These are phyloP conservation scores for Dendrobium nobile DNA, from an alignment of 106 monocot genomes.

Conservation along the genomic window DNA sequence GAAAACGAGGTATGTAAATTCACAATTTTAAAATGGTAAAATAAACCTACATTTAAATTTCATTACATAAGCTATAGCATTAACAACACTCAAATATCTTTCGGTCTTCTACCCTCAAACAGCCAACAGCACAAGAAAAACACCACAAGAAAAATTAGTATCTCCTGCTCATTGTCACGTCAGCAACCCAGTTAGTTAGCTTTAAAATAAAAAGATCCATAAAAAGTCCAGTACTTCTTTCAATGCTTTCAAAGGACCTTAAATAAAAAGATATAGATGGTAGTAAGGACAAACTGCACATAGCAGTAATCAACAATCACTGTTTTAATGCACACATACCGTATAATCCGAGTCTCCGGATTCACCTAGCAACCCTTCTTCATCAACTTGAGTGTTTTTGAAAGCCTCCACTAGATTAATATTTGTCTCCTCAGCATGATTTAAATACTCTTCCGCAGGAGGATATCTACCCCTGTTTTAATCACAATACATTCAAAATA, in stretches of 20 bases:
- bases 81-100: no score
- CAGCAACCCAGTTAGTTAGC: background rate
- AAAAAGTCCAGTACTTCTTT: background rate
- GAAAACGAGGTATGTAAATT: no score
- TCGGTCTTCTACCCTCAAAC: no score
- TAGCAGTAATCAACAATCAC: background rate
- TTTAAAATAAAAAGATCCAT: background rate
- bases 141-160: background rate
- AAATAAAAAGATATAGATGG: background rate
- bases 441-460: slow-evolving; percentile 58
- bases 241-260: background rate
- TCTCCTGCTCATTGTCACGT: background rate
- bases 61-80: no score
- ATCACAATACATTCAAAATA: background rate
- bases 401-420: slow-evolving; percentile 69
- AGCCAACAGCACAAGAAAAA: background rate
- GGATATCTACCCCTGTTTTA: slow-evolving; percentile 50
- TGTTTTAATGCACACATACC: slow-evolving; percentile 23
- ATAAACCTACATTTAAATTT: no score
- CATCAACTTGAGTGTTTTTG: slow-evolving; percentile 60
- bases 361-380: slow-evolving; percentile 34
- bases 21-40: no score
- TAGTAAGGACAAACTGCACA: background rate
- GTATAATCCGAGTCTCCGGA: slow-evolving; percentile 51
- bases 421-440: slow-evolving; percentile 37